Evolutionary conservation across 805 yeast species (phyloP).

Genomic region (Vanderwaltozyma polyspora): DNA sequence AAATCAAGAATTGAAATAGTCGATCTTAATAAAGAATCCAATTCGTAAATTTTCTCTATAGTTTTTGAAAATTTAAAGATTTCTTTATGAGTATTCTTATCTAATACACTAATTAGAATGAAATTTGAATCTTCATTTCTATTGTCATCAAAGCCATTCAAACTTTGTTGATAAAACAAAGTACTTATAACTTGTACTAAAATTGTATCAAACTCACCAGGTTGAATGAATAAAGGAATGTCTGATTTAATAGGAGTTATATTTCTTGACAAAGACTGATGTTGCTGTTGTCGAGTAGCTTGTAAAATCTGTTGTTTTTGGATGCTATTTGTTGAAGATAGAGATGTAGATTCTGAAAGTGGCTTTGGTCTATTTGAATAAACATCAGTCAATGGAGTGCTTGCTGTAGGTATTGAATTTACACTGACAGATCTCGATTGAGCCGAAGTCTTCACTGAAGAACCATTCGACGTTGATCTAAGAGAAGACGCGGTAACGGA

Average conservation of each 20-base stretch:
- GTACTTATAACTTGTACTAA: constrained; percentile 40
- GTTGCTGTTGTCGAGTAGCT: no score
- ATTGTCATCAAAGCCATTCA: background rate
- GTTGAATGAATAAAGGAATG: constrained; percentile 44
- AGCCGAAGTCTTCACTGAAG: background rate
- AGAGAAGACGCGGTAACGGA: background rate
- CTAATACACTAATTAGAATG: constrained; percentile 52
- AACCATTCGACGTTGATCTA: background rate
- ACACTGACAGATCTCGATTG: no score
- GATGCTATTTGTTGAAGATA: background rate
- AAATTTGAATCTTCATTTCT: constrained; percentile 26
- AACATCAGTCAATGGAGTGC: no score
- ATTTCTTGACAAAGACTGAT: no score
- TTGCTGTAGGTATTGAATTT: background rate
- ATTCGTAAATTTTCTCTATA: constrained; percentile 43
- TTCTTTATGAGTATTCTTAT: constrained; percentile 48
- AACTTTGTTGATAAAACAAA: constrained; percentile 16
- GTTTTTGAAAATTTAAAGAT: constrained; percentile 67
- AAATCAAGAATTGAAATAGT: constrained; percentile 32
- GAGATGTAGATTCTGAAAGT: background rate
- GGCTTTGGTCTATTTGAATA: no score
- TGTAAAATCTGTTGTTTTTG: no score
- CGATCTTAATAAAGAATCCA: constrained; percentile 53
- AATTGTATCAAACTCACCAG: constrained; percentile 44
- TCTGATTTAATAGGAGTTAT: constrained; percentile 18